Percentiles rank a stretch among this genome's conserved stretches.
phyloP scores from a whole-genome alignment of 495 filamentous ascomycete species.

The Talaromyces liani region DNA sequence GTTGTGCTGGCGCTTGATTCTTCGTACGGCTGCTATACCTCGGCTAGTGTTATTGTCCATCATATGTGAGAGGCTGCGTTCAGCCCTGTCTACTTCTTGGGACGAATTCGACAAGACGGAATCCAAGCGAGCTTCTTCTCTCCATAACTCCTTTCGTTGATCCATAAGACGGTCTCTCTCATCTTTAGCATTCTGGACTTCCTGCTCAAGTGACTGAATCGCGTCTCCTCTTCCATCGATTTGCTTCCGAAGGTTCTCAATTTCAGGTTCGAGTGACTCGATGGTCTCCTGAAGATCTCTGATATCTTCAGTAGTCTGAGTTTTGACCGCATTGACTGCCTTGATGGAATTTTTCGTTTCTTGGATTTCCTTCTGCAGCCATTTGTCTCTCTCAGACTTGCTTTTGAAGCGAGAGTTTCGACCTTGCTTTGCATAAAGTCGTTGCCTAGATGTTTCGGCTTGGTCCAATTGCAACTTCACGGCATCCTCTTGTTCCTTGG shows the following conservation, averaged over 20 bases:
- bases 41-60: constrained; percentile 85
- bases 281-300: constrained; percentile 63
- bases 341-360: constrained; percentile 69
- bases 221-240: constrained; percentile 73
- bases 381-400: constrained; percentile 82
- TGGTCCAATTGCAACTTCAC: constrained; percentile 63
- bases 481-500: constrained; percentile 62
- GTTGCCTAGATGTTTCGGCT: constrained; percentile 66
- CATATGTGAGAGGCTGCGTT: constrained; percentile 67
- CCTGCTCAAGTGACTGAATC: constrained; percentile 59
- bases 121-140: constrained; percentile 81
- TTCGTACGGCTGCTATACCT: constrained; percentile 73
- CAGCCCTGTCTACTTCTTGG: constrained; percentile 65
- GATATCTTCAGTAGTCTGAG: constrained; percentile 84
- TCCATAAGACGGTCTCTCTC: constrained; percentile 72
- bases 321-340: constrained; percentile 70
- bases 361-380: constrained; percentile 70
- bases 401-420: constrained; percentile 82
- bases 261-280: constrained; percentile 61
- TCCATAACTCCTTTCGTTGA: constrained; percentile 82
- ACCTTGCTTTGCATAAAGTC: constrained; percentile 89
- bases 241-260: constrained; percentile 57
- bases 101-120: constrained; percentile 68
- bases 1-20: constrained; percentile 66
- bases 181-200: constrained; percentile 74